phyloP scores from a whole-genome alignment of 495 filamentous ascomycete genomes.

The Penicillium paxilli region DNA sequence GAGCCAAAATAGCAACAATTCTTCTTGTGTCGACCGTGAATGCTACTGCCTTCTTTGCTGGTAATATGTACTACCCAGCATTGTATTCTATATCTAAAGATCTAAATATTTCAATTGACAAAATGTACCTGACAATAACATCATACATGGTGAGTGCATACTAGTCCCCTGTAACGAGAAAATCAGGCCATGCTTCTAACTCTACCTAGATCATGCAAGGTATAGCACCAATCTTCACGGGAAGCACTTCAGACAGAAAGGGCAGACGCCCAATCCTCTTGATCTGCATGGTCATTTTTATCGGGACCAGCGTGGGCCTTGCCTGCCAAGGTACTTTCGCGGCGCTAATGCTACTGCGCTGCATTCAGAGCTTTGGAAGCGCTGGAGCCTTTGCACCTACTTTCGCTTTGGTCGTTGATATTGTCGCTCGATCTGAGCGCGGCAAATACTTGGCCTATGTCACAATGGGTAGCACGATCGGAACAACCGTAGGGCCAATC shows the following conservation, averaged over 20 bases:
- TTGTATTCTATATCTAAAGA: slow-evolving; percentile 23
- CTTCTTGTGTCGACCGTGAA: too few relatives aligned
- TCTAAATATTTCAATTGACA: slow-evolving; percentile 22
- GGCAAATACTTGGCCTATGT: slow-evolving; percentile 34
- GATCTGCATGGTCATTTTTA: slow-evolving; percentile 7
- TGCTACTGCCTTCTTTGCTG: too few relatives aligned
- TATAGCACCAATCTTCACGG: slow-evolving; percentile 40
- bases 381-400: slow-evolving; percentile 20
- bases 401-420: slow-evolving; percentile 31
- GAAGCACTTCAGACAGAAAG: slow-evolving; percentile 34
- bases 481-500: slow-evolving; percentile 53
- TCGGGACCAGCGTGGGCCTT: neutral
- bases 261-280: slow-evolving; percentile 41
- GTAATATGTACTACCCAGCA: slow-evolving; percentile 16
- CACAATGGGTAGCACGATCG: slow-evolving; percentile 17
- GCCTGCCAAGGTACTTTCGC: neutral
- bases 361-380: neutral
- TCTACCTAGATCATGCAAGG: slow-evolving; percentile 36
- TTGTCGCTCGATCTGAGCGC: slow-evolving; percentile 32
- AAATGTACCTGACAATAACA: slow-evolving; percentile 40
- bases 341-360: slow-evolving; percentile 2
- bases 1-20: too few relatives aligned
- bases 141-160: slow-evolving; percentile 23
- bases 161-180: too few relatives aligned
- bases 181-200: too few relatives aligned